Percentiles rank a stretch among this genome's conserved stretches.
Evolutionary conservation across 2,329 filamentous ascomycete genomes (phyloP).

Genomic region (Colletotrichum sp.): DNA sequence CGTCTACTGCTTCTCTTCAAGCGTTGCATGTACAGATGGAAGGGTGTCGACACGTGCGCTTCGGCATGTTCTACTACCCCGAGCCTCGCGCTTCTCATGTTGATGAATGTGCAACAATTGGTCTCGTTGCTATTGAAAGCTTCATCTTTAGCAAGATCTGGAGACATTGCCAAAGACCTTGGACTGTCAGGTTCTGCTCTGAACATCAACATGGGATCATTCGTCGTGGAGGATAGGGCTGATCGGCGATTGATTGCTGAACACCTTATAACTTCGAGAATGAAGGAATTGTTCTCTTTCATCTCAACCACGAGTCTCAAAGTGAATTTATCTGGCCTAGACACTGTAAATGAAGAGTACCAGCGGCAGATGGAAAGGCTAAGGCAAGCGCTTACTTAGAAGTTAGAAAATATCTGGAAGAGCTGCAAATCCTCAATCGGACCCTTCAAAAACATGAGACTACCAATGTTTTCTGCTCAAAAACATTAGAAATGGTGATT

Average conservation of each 20-base stretch:
- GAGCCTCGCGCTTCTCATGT: not conserved
- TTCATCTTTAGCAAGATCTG: not conserved
- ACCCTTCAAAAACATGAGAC: not conserved
- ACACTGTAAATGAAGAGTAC: not conserved
- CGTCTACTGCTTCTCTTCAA: not conserved
- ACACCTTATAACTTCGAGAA: not conserved
- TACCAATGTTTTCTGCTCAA: too few species aligned
- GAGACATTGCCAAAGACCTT: not conserved
- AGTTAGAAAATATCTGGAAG: not conserved
- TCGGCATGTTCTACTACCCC: not conserved
- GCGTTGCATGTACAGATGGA: not conserved
- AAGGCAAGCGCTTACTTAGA: not conserved
- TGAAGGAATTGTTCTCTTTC: not conserved
- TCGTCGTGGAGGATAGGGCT: not conserved
- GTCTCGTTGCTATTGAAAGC: not conserved
- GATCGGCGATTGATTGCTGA: not conserved
- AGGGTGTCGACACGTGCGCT: not conserved
- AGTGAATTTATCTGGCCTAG: not conserved
- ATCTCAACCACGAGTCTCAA: not conserved
- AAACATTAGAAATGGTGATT: not conserved
- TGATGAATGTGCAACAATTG: not conserved
- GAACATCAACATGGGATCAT: not conserved
- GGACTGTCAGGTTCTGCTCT: not conserved
- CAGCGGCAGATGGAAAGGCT: not conserved
- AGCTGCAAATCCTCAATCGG: not conserved